A percentile compares a stretch with the other conserved stretches of the same genome.
phyloP scores from a whole-genome alignment of 805 yeast species.

The Spathaspora sp. region DNA sequence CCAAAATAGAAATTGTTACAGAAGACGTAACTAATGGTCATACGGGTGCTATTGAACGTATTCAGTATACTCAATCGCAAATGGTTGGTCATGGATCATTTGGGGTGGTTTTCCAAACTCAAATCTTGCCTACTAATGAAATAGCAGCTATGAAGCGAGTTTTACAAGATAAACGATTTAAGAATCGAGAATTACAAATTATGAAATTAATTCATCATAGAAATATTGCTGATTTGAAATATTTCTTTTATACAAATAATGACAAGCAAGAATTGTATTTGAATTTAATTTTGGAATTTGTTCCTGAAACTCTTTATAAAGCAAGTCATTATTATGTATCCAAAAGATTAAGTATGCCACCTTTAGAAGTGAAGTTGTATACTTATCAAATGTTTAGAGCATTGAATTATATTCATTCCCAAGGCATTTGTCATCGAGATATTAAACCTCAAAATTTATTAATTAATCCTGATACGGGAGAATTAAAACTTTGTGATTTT shows the following conservation, averaged over 20 bases:
- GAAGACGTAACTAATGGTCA: slow-evolving; percentile 73
- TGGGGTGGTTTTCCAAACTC: slow-evolving; percentile 94
- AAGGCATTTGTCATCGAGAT: slow-evolving; percentile 88
- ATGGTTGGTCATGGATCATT: slow-evolving; percentile 99
- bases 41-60: slow-evolving; percentile 56
- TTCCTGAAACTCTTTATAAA: slow-evolving; percentile 94
- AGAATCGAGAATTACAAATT: slow-evolving; percentile 91
- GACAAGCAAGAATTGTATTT: slow-evolving; percentile 80
- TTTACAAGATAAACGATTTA: slow-evolving; percentile 91
- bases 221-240: slow-evolving; percentile 82
- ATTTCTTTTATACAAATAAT: slow-evolving; percentile 74
- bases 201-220: slow-evolving; percentile 87
- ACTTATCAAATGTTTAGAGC: slow-evolving; percentile 76
- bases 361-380: slow-evolving; percentile 81
- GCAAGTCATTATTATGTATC: slow-evolving; percentile 81
- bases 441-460: slow-evolving; percentile 87
- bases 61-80: slow-evolving; percentile 76
- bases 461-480: slow-evolving; percentile 81
- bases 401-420: slow-evolving; percentile 70
- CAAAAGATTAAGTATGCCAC: slow-evolving; percentile 77
- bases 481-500: slow-evolving; percentile 90
- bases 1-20: slow-evolving; percentile 45
- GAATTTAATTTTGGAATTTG: slow-evolving; percentile 83
- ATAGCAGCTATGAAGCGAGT: slow-evolving; percentile 93
- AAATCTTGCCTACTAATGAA: slow-evolving; percentile 66